These are phyloP conservation scores for Calonectria hongkongensis DNA, from an alignment of 2,329 filamentous ascomycete genomes.

Conservation along the genomic window DNA sequence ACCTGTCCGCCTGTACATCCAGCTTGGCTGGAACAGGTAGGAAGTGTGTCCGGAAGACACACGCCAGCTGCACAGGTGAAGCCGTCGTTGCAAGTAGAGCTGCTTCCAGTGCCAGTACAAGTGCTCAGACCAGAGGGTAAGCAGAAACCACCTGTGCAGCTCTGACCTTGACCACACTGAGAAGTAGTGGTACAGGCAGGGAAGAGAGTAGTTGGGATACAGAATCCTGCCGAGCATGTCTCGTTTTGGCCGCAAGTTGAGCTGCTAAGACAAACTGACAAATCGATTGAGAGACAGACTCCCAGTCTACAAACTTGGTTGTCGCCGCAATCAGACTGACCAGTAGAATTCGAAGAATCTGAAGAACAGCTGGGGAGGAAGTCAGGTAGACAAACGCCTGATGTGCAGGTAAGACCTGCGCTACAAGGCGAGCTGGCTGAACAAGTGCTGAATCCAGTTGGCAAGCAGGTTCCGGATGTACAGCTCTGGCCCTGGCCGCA, in stretches of 20 bases:
- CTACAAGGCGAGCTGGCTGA: not conserved
- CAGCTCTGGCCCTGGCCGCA: conserved; percentile 12
- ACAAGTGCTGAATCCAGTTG: conserved; percentile 14
- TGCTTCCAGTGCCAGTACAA: not conserved
- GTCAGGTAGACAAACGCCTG: conserved; percentile 27
- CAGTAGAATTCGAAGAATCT: not conserved
- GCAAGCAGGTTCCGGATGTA: conserved; percentile 10
- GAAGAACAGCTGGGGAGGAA: conserved; percentile 13
- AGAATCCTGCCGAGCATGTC: conserved; percentile 11
- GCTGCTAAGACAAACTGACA: not conserved
- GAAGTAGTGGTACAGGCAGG: not conserved
- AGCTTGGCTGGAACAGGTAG: not conserved
- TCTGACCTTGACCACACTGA: conserved; percentile 15
- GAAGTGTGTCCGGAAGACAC: not conserved
- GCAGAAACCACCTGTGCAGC: conserved; percentile 31
- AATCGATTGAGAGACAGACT: not conserved
- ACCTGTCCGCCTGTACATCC: not conserved
- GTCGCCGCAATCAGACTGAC: not conserved
- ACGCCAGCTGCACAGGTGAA: conserved; percentile 20
- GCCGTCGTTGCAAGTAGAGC: not conserved
- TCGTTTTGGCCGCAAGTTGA: not conserved
- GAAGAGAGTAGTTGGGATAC: conserved; percentile 13
- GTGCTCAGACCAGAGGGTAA: not conserved
- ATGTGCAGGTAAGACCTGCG: not conserved
- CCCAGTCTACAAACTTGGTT: conserved; percentile 14